Evolutionary conservation across 306 rosid species (phyloP).

Genomic region (Begonia loranthoides): DNA sequence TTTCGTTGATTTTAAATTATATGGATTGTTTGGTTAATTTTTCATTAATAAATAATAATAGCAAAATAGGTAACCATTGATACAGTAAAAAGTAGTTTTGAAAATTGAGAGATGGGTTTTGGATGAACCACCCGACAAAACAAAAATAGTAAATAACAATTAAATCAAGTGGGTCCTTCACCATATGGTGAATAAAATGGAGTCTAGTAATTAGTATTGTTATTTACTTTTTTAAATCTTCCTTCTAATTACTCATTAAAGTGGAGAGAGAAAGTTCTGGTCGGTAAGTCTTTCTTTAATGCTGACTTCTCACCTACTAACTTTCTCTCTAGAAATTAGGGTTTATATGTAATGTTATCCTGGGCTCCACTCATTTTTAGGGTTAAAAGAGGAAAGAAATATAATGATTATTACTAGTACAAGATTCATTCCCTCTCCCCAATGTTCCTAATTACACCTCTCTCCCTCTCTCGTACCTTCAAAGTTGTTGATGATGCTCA

Average conservation of each 20-base stretch:
- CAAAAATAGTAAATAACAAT: too few relatives aligned
- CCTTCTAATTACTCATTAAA: constrained; percentile 23
- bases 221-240: constrained; percentile 13
- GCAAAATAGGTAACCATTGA: too few relatives aligned
- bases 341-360: constrained; percentile 11
- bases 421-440: constrained; percentile 66
- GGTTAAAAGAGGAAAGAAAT: constrained; percentile 21
- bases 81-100: too few relatives aligned
- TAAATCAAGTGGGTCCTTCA: too few relatives aligned
- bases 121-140: too few relatives aligned
- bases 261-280: constrained; percentile 42
- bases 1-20: too few relatives aligned
- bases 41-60: too few relatives aligned
- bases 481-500: constrained; percentile 8
- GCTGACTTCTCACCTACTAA: constrained; percentile 48
- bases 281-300: constrained; percentile 37
- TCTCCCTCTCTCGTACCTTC: neutral
- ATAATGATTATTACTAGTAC: constrained; percentile 57
- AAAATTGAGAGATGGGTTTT: too few relatives aligned
- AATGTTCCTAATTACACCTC: constrained; percentile 30
- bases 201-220: constrained; percentile 9
- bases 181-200: neutral
- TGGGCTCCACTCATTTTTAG: constrained; percentile 28
- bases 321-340: constrained; percentile 6
- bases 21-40: too few relatives aligned